These are phyloP conservation scores for Metschnikowia corniflorae DNA, from an alignment of 805 yeast genomes.

Conservation along the genomic window DNA sequence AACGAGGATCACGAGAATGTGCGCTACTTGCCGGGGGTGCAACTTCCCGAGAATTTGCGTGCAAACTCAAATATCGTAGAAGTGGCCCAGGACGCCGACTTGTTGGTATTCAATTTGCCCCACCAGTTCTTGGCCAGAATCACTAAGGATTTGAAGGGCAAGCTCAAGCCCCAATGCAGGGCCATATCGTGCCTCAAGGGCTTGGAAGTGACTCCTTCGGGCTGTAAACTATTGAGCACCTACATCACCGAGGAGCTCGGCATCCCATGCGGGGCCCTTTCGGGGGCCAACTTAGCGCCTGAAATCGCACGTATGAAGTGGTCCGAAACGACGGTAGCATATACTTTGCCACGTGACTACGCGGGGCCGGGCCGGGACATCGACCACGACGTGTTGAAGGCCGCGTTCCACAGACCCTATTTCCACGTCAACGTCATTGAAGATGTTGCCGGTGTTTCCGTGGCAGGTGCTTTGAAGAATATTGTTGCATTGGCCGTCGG, in stretches of 20 bases:
- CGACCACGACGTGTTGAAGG: constrained; percentile 67
- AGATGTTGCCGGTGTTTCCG: constrained; percentile 94
- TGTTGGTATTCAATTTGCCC: constrained; percentile 90
- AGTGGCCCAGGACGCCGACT: constrained; percentile 77
- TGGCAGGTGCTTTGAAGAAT: constrained; percentile 96
- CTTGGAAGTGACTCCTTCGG: constrained; percentile 79
- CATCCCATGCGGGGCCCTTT: constrained; percentile 90
- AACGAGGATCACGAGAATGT: constrained; percentile 91
- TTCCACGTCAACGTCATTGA: constrained; percentile 92
- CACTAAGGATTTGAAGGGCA: constrained; percentile 71
- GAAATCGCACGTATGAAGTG: constrained; percentile 94
- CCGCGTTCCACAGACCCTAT: constrained; percentile 93
- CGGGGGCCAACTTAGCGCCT: constrained; percentile 96
- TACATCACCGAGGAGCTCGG: constrained; percentile 78
- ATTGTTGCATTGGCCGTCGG: constrained; percentile 96
- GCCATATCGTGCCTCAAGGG: constrained; percentile 97
- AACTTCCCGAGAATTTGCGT: constrained; percentile 76
- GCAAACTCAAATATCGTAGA: constrained; percentile 83
- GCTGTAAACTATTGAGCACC: constrained; percentile 79
- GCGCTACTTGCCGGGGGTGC: constrained; percentile 85
- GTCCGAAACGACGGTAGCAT: constrained; percentile 98
- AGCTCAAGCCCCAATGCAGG: constrained; percentile 64
- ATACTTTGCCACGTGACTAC: constrained; percentile 68
- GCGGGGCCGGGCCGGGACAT: constrained; percentile 66
- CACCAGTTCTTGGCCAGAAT: constrained; percentile 89